Percentiles rank a stretch among this genome's conserved stretches.
Evolutionary conservation across 495 filamentous ascomycete genomes (phyloP).

Genomic region (Aspergillus leporis): DNA sequence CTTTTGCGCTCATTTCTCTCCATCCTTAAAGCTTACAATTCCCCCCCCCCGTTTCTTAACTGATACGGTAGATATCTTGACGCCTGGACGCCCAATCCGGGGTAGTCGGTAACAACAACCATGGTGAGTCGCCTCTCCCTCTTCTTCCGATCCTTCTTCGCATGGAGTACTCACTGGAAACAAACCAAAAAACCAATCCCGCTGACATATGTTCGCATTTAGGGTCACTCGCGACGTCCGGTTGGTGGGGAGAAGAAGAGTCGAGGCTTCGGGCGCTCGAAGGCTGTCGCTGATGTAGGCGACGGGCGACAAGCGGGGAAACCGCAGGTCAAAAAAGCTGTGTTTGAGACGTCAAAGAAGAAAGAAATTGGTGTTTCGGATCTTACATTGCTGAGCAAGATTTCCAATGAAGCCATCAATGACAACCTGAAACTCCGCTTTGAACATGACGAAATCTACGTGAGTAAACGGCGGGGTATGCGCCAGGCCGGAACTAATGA

Average conservation of each 20-base stretch:
- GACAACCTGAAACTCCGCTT: constrained; percentile 98
- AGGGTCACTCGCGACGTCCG: constrained; percentile 53
- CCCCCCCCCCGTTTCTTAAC: constrained; percentile 16
- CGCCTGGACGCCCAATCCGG: constrained; percentile 33
- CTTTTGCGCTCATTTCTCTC: constrained; percentile 18
- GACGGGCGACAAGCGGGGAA: constrained; percentile 51
- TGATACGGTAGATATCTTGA: constrained; percentile 36
- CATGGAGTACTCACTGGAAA: not conserved
- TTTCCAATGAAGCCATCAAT: constrained; percentile 98
- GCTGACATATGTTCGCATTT: constrained; percentile 17
- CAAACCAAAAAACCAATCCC: constrained; percentile 8
- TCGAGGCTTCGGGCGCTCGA: constrained; percentile 48
- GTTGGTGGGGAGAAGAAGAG: constrained; percentile 51
- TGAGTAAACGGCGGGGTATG: constrained; percentile 44
- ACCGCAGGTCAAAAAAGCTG: constrained; percentile 86
- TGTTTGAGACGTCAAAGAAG: constrained; percentile 94
- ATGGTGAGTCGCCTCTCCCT: constrained; percentile 32
- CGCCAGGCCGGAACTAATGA: constrained; percentile 17
- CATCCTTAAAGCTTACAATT: constrained; percentile 11
- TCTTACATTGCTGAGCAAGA: constrained; percentile 95
- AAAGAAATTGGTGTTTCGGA: constrained; percentile 99
- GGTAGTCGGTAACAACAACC: constrained; percentile 31
- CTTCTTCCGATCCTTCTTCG: not conserved
- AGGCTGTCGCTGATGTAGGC: constrained; percentile 46
- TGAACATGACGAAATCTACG: constrained; percentile 94